Evolutionary conservation across 805 yeast genomes (phyloP).

Genomic region (Zygoascus flipseniorum): DNA sequence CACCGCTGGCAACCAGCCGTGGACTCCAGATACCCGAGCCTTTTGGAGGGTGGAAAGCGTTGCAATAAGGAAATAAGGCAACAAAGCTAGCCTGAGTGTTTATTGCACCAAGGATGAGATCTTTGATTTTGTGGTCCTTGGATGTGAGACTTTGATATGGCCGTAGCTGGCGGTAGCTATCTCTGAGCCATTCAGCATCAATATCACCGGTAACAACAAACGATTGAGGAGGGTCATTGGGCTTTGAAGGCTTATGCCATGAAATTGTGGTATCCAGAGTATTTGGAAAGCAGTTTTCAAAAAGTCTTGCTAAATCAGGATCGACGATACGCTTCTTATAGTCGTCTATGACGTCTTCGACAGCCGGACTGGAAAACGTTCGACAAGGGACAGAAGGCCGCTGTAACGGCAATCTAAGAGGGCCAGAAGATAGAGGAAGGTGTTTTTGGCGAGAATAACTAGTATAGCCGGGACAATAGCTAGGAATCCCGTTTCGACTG

Average conservation of each 20-base stretch:
- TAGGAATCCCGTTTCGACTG: background rate
- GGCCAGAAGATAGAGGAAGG: constrained; percentile 51
- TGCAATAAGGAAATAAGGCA: constrained; percentile 65
- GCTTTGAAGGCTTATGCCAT: constrained; percentile 42
- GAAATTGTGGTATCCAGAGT: constrained; percentile 81
- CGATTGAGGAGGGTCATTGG: constrained; percentile 39
- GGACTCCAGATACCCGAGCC: constrained; percentile 35
- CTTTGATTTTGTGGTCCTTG: constrained; percentile 41
- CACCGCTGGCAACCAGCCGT: constrained; percentile 30
- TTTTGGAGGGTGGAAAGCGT: constrained; percentile 83
- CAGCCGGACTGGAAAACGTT: constrained; percentile 54
- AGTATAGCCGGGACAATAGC: constrained; percentile 52
- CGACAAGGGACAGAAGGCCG: constrained; percentile 67
- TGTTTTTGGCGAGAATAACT: constrained; percentile 50
- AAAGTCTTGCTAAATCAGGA: constrained; percentile 60
- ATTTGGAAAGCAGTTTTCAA: constrained; percentile 81
- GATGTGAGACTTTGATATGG: constrained; percentile 59
- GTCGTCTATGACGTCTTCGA: constrained; percentile 52
- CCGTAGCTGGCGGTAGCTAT: constrained; percentile 73
- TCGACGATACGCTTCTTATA: constrained; percentile 43
- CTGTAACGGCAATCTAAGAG: constrained; percentile 55
- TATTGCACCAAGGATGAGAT: constrained; percentile 67
- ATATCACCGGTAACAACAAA: constrained; percentile 89
- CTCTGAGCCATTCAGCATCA: constrained; percentile 89
- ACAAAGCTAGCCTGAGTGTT: constrained; percentile 66